Evolutionary conservation across 176 grass and related monocot genomes (phyloP).

Genomic region (Oryza punctata): DNA sequence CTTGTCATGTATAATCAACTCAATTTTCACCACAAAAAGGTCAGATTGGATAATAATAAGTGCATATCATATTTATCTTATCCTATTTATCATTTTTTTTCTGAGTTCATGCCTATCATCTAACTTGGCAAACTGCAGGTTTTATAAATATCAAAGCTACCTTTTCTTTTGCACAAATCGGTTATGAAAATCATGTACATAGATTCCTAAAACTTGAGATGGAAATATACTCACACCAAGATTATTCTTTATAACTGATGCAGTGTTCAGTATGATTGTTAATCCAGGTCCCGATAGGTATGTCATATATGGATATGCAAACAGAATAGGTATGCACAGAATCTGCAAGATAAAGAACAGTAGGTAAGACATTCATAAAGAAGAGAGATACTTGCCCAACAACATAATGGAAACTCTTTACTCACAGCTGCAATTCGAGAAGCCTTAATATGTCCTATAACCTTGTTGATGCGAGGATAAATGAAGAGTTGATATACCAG

Average conservation of each 20-base stretch:
- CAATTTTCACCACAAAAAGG: background rate
- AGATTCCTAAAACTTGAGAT: background rate
- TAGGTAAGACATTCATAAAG: conserved; percentile 13
- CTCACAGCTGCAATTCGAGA: conserved; percentile 59
- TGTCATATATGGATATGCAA: conserved; percentile 66
- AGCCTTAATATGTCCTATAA: conserved; percentile 56
- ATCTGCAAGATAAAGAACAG: conserved; percentile 35
- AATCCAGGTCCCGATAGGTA: conserved; percentile 58
- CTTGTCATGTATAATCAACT: background rate
- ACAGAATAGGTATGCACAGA: conserved; percentile 61
- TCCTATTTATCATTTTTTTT: background rate
- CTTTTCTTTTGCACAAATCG: background rate
- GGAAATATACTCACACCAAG: conserved; percentile 46
- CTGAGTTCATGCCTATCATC: background rate
- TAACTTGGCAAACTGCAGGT: background rate
- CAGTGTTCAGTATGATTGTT: conserved; percentile 49
- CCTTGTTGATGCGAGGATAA: conserved; percentile 59
- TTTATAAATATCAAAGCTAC: background rate
- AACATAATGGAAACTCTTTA: conserved; percentile 43
- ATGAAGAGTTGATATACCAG: conserved; percentile 72
- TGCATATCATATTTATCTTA: background rate
- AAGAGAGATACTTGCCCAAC: background rate
- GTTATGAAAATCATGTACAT: background rate
- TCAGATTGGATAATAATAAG: background rate
- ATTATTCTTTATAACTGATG: conserved; percentile 57